Conservation (phyloP, 345 rosid genomes). For the Hevea brasiliensis region DNA sequence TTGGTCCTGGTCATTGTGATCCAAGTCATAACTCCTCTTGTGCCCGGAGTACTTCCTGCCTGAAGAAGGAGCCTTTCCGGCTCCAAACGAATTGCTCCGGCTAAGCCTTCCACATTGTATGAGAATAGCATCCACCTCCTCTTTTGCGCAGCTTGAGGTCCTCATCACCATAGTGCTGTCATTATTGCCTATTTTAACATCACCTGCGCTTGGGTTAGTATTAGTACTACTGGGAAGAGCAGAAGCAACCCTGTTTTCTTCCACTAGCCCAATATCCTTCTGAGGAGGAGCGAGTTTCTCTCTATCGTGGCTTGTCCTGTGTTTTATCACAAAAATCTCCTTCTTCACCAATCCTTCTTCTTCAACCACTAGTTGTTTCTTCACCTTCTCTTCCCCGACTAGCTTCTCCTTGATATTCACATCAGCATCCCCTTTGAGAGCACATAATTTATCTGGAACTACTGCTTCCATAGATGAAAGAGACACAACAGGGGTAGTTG, state of each 20-base stretch:
- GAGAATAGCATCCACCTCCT: slow-evolving; percentile 89
- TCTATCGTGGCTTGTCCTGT: slow-evolving; percentile 72
- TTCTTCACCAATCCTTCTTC: slow-evolving; percentile 45
- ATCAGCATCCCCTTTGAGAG: slow-evolving; percentile 7
- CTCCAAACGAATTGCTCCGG: slow-evolving; percentile 67
- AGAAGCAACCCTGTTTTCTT: slow-evolving; percentile 5
- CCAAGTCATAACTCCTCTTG: slow-evolving; percentile 86
- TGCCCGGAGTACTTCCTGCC: slow-evolving; percentile 73
- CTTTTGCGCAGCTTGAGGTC: slow-evolving; percentile 65
- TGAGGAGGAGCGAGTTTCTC: slow-evolving; percentile 32
- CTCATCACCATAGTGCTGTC: slow-evolving; percentile 27
- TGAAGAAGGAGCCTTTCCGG: slow-evolving; percentile 37
- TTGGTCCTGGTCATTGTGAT: slow-evolving; percentile 19
- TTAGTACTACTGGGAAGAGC: neutral
- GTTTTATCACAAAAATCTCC: slow-evolving; percentile 78
- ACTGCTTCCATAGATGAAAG: neutral
- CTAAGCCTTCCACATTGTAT: slow-evolving; percentile 93
- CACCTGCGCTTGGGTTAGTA: neutral
- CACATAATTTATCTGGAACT: slow-evolving; percentile 16
- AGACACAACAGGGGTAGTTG: slow-evolving; percentile 12
- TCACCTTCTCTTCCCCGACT: slow-evolving; percentile 3
- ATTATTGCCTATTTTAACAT: slow-evolving; percentile 22
- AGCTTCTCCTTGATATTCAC: neutral
- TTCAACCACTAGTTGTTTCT: slow-evolving; percentile 7
- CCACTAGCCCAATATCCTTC: neutral